Conservation (phyloP, 768 basidiomycete species). For the Mycena kentingensis region DNA sequence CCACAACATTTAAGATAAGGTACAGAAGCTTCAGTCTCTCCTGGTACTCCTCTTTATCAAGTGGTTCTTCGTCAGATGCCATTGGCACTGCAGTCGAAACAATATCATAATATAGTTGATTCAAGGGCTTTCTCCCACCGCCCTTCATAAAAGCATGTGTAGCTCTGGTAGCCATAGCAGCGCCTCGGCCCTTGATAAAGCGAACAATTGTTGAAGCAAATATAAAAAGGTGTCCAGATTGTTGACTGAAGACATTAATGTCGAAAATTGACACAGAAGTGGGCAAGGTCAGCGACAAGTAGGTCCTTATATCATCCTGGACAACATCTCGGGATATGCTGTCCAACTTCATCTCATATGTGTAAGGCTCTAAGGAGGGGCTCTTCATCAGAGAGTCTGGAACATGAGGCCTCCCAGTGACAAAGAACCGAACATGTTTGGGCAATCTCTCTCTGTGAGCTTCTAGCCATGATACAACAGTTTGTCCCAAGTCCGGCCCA, state of each 20-base stretch:
- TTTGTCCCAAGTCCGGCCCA: constrained; percentile 1
- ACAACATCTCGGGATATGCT: not conserved
- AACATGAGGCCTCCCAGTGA: constrained; percentile 10
- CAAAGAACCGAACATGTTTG: not conserved
- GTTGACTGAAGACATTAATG: not conserved
- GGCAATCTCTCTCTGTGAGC: constrained; percentile 1
- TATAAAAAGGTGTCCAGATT: constrained; percentile 6
- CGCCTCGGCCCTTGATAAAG: not conserved
- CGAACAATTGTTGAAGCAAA: constrained; percentile 4
- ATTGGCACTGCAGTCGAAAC: not conserved
- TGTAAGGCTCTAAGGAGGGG: not conserved
- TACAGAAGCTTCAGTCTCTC: not conserved
- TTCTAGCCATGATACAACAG: constrained; percentile 6
- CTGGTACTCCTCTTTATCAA: not conserved
- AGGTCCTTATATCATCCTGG: constrained; percentile 1
- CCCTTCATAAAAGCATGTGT: not conserved
- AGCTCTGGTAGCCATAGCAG: not conserved
- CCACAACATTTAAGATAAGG: constrained; percentile 1
- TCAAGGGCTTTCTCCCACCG: not conserved
- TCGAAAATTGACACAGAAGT: not conserved
- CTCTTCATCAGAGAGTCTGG: not conserved
- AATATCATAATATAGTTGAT: constrained; percentile 1
- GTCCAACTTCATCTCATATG: not conserved
- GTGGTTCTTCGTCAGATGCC: not conserved
- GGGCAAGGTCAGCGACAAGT: not conserved